A percentile compares a stretch with the other conserved stretches of the same genome.
These are phyloP conservation scores for Cystobasidium onofrii DNA, from an alignment of 768 basidiomycete genomes.

Conservation along the genomic window DNA sequence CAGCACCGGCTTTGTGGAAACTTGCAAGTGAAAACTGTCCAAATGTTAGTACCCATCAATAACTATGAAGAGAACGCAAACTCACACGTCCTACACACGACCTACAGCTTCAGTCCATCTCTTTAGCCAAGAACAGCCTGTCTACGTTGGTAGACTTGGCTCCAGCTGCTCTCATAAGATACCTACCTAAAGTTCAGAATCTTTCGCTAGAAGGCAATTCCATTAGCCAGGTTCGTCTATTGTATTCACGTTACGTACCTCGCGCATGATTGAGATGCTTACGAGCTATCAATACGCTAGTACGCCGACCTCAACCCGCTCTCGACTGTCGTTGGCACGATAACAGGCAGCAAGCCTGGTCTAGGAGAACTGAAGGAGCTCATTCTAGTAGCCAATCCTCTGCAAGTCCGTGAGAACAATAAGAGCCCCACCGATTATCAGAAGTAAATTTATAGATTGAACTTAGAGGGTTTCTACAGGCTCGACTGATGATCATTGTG, in stretches of 20 bases:
- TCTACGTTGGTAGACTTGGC: slow-evolving; percentile 55
- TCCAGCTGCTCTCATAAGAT: slow-evolving; percentile 54
- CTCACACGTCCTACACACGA: slow-evolving; percentile 43
- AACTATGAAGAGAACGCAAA: background rate
- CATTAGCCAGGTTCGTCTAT: slow-evolving; percentile 47
- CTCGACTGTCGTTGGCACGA: slow-evolving; percentile 36
- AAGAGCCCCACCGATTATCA: slow-evolving; percentile 59
- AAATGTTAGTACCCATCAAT: slow-evolving; percentile 52
- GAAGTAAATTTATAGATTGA: slow-evolving; percentile 52
- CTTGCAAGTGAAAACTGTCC: slow-evolving; percentile 70
- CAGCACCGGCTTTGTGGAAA: slow-evolving; percentile 77
- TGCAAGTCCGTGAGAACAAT: slow-evolving; percentile 58
- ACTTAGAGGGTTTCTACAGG: too few species aligned
- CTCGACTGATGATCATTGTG: background rate
- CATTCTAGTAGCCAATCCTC: slow-evolving; percentile 65
- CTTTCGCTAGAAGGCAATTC: slow-evolving; percentile 72
- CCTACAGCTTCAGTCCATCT: slow-evolving; percentile 61
- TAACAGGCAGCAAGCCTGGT: slow-evolving; percentile 40
- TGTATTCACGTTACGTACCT: background rate
- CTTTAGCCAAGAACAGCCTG: slow-evolving; percentile 71
- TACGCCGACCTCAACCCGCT: slow-evolving; percentile 37
- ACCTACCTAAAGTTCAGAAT: slow-evolving; percentile 69
- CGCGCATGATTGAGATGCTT: background rate
- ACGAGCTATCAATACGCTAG: background rate
- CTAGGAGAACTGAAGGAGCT: slow-evolving; percentile 51